Conservation (phyloP, 108 stramenopile species). For the Skeletonema marinoi region DNA sequence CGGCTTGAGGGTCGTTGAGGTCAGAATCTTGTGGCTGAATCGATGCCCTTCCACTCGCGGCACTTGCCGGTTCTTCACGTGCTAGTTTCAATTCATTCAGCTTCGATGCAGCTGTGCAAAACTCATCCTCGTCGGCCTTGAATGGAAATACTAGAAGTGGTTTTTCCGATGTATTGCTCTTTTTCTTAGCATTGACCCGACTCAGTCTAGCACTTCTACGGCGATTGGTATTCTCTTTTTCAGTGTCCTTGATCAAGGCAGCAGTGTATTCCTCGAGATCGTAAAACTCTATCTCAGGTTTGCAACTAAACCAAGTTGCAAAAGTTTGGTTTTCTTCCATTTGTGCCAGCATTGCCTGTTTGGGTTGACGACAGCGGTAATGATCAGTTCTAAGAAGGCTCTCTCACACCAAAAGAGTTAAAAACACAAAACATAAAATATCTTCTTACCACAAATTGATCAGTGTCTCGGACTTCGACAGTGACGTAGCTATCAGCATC, state of each 20-base stretch:
- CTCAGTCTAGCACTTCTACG: constrained; percentile 12
- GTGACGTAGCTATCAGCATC: constrained; percentile 47
- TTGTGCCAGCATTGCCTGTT: constrained; percentile 11
- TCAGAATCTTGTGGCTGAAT: constrained; percentile 15
- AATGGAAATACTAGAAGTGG: constrained; percentile 78
- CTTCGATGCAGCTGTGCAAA: constrained; percentile 41
- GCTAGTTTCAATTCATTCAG: constrained; percentile 34
- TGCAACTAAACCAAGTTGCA: neutral
- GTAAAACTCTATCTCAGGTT: neutral
- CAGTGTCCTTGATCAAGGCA: constrained; percentile 32
- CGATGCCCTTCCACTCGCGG: neutral
- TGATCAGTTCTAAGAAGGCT: neutral
- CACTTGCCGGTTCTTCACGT: neutral
- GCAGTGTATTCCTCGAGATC: constrained; percentile 26
- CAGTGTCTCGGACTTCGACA: constrained; percentile 47
- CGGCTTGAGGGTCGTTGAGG: constrained; percentile 22
- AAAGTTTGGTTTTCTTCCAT: constrained; percentile 9
- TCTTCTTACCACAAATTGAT: constrained; percentile 38
- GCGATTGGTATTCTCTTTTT: constrained; percentile 27
- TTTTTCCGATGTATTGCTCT: constrained; percentile 26
- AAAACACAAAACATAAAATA: neutral
- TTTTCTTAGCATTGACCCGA: constrained; percentile 22
- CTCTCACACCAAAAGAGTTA: neutral
- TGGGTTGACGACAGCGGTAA: too few relatives aligned
- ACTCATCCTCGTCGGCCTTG: constrained; percentile 41